Percentiles rank a stretch among this genome's conserved stretches.
phyloP scores from a whole-genome alignment of 2,329 filamentous ascomycete genomes.

The Neopestalotiopsis sp. region DNA sequence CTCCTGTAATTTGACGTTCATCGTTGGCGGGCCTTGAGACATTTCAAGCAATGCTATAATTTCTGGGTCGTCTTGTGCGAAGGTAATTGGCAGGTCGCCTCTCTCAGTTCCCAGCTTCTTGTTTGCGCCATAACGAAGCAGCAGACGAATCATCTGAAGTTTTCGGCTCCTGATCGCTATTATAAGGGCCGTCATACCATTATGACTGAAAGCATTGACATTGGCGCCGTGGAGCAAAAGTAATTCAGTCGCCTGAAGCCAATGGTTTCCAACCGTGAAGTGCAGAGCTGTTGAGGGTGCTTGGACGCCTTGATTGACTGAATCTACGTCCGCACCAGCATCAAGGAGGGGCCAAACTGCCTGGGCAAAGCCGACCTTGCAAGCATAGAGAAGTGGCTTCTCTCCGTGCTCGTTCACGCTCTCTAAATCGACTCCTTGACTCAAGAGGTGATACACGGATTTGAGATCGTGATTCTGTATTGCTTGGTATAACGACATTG shows the following conservation, averaged over 20 bases:
- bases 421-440: background rate
- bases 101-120: accelerated
- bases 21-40: background rate
- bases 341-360: background rate
- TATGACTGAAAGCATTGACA: background rate
- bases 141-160: background rate
- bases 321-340: background rate
- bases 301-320: background rate
- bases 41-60: background rate
- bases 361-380: background rate
- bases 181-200: background rate
- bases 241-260: background rate
- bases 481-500: background rate
- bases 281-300: background rate
- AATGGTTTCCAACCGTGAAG: background rate
- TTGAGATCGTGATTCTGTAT: background rate
- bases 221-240: background rate
- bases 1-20: background rate
- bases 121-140: background rate
- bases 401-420: background rate
- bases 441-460: background rate
- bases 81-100: background rate
- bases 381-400: background rate
- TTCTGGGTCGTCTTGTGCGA: background rate
- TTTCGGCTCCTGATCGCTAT: background rate